A percentile compares a stretch with the other conserved stretches of the same genome.
Conservation (phyloP, 192 early-diverging fungal species). For the Rhizophagus prolifer region DNA sequence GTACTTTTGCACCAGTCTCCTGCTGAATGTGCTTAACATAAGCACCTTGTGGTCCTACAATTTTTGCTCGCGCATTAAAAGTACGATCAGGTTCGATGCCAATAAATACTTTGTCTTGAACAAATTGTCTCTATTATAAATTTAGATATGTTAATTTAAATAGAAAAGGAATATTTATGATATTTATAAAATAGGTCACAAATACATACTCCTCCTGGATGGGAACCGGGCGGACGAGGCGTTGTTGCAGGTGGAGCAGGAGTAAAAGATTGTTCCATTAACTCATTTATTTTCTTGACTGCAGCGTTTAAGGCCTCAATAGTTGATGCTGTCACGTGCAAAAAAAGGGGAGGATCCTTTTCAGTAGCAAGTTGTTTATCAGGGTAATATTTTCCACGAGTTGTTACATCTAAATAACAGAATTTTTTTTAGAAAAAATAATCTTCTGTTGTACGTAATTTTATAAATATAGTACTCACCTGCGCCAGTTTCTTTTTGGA, state of each 20-base stretch:
- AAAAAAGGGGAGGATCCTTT: constrained; percentile 75
- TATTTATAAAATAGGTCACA: background rate
- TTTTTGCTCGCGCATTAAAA: constrained; percentile 83
- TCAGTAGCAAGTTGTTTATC: constrained; percentile 71
- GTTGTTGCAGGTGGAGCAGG: constrained; percentile 35
- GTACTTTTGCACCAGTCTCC: constrained; percentile 73
- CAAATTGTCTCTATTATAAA: constrained; percentile 43
- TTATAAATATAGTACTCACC: constrained; percentile 36
- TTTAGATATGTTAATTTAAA: background rate
- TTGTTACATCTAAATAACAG: constrained; percentile 59
- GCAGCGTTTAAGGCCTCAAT: constrained; percentile 73
- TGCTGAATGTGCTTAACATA: constrained; percentile 89
- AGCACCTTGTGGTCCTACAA: constrained; percentile 76
- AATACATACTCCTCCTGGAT: constrained; percentile 19
- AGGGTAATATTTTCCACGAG: constrained; percentile 81
- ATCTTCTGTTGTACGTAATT: background rate
- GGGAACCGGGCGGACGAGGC: constrained; percentile 18
- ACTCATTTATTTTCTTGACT: constrained; percentile 67
- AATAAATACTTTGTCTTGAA: constrained; percentile 70
- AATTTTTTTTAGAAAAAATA: background rate
- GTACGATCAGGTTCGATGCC: constrained; percentile 71
- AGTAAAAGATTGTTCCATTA: constrained; percentile 64
- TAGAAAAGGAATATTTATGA: constrained; percentile 16
- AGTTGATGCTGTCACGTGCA: constrained; percentile 70
- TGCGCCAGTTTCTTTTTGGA: constrained; percentile 77